Evolutionary conservation across 257 asterid genomes (phyloP), one percentile per base, ranked within the genome.

Genomic region (Euphrasia confusa): DNA sequence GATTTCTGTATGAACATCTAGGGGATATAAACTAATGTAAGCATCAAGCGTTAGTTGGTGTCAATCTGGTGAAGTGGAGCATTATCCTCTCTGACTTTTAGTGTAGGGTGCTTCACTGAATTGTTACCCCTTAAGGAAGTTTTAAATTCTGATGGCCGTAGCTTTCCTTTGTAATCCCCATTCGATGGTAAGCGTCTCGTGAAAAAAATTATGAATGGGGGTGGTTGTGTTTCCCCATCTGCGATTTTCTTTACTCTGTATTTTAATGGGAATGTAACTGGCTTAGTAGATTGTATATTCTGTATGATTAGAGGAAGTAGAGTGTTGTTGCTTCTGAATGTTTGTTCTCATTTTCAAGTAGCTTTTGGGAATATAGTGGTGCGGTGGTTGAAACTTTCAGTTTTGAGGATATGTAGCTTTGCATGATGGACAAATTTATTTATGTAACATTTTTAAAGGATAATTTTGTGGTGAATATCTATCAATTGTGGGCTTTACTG

Each of bases 351-450:
- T 60, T 27, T 45, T 63, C 57, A 33, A 21, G 37, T 21, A 56
- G 69, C 49, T 70, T 47, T 5, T 56, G 26, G 54, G 63, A 66
- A 45, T 27, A 49, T 52, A 53, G 37, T 15, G 21, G 33, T 57
- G 4, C 56, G 65, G 17, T 56, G 58, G 7, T 10, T 69, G 50
- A 17, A 49, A 45, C 39, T 56, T 18, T 54, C 35, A 4, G 24
- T 21, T 21, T 21, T 30, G 63, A 24, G 70, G 69, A 65, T 6
- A 44, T 54, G 30, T 45, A 54, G 65, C 30, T 5, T 27, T 70
- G 69, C 60, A 45, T 32, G 37, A 47, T 24, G 9, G 54, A 32
- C 14, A 28, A 33, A 44, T 47, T 54, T 32, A 13, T 18, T 5
- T 17, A n/a, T 45, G 58, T 39, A 3, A 39, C 10, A 4, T 39